Percentiles rank a stretch among this genome's conserved stretches.
These are phyloP conservation scores for Suhomyces terraborum DNA, from an alignment of 1,139 yeast genomes.

Conservation along the genomic window DNA sequence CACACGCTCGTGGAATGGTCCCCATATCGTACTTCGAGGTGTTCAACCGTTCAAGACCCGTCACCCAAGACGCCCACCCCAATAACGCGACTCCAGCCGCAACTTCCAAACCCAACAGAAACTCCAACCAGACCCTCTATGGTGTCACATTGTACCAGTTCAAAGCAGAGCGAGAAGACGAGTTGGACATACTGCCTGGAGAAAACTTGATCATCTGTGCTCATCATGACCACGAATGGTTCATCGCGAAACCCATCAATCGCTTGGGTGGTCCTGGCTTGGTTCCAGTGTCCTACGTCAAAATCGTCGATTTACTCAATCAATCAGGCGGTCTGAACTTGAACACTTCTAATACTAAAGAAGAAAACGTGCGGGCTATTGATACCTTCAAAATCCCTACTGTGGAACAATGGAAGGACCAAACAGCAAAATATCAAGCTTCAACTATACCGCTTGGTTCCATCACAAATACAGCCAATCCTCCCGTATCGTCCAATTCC, in stretches of 20 bases:
- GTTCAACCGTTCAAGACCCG: slow-evolving; percentile 59
- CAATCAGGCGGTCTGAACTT: slow-evolving; percentile 33
- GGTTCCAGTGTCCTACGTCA: slow-evolving; percentile 89
- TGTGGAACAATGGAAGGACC: slow-evolving; percentile 93
- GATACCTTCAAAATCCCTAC: slow-evolving; percentile 74
- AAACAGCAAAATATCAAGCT: slow-evolving; percentile 91
- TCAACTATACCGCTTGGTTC: slow-evolving; percentile 78
- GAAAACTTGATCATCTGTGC: slow-evolving; percentile 93
- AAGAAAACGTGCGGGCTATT: slow-evolving; percentile 44
- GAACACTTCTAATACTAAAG: slow-evolving; percentile 18
- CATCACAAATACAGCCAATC: slow-evolving; percentile 31
- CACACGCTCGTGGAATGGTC: slow-evolving; percentile 78
- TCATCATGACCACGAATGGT: slow-evolving; percentile 96
- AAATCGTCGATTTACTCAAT: slow-evolving; percentile 71
- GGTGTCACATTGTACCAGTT: slow-evolving; percentile 71
- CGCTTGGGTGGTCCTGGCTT: slow-evolving; percentile 96
- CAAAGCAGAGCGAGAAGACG: slow-evolving; percentile 87
- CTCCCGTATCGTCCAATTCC: slow-evolving; percentile 38
- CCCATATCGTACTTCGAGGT: slow-evolving; percentile 84
- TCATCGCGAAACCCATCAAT: slow-evolving; percentile 94
- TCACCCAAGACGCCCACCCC: slow-evolving; percentile 6
- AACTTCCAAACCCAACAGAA: slow-evolving; percentile 11
- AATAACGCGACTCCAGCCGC: slow-evolving; percentile 13
- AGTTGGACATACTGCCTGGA: slow-evolving; percentile 78
- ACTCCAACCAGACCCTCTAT: slow-evolving; percentile 41